Percentiles rank a stretch among this genome's conserved stretches.
Evolutionary conservation across 768 basidiomycete species (phyloP).

Genomic region (Termitomyces sp.): DNA sequence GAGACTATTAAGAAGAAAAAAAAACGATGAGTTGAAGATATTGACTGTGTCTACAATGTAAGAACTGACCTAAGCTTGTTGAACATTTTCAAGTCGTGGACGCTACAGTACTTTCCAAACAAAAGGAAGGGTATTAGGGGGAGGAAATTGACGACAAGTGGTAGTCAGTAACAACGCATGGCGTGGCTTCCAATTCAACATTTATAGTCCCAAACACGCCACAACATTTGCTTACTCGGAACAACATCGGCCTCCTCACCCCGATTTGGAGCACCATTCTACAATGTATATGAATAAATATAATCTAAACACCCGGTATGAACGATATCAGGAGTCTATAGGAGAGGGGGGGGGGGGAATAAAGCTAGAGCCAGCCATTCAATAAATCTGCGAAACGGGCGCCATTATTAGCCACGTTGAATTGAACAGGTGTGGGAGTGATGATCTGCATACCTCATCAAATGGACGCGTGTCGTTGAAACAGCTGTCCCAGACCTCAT

Average conservation of each 20-base stretch:
- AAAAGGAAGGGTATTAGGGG: slow-evolving; percentile 15
- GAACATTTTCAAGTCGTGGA: slow-evolving; percentile 19
- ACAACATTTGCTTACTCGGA: slow-evolving; percentile 2
- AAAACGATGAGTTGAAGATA: too few relatives aligned
- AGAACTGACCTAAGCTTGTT: neutral
- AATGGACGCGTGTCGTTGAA: slow-evolving; percentile 94
- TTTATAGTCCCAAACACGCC: slow-evolving; percentile 24
- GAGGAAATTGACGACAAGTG: slow-evolving; percentile 11
- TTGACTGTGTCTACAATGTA: too few relatives aligned
- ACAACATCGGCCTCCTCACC: neutral
- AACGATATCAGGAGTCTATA: neutral
- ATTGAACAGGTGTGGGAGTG: slow-evolving; percentile 1
- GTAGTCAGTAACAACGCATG: slow-evolving; percentile 11
- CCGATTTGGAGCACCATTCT: neutral
- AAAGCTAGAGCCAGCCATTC: neutral
- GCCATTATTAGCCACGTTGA: neutral
- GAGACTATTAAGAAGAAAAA: slow-evolving; percentile 20
- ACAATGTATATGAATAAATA: neutral
- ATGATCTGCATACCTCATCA: slow-evolving; percentile 73
- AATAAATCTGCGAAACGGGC: slow-evolving; percentile 15
- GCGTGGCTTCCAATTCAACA: slow-evolving; percentile 1
- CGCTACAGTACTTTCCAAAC: slow-evolving; percentile 6
- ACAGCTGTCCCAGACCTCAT: slow-evolving; percentile 97
- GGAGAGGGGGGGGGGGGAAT: neutral
- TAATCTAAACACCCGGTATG: neutral